A percentile compares a stretch with the other conserved stretches of the same genome.
Evolutionary conservation across 345 rosid species (phyloP).

Genomic region (Moricandia moricandioides): DNA sequence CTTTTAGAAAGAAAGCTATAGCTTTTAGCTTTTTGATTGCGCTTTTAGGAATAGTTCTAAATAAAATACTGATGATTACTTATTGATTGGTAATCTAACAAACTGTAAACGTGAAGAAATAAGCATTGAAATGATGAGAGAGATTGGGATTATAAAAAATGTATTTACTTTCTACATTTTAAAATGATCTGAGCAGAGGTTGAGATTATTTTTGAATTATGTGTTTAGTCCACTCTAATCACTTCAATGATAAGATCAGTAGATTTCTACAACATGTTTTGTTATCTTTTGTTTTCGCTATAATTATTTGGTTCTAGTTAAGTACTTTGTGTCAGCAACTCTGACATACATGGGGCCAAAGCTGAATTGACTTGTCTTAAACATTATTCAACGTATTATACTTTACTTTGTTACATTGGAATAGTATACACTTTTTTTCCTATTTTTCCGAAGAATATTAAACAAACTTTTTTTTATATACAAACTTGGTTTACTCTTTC

Average conservation of each 20-base stretch:
- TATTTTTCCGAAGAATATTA: not conserved
- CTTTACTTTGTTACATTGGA: conserved; percentile 1
- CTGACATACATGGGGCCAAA: conserved; percentile 23
- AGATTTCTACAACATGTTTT: not conserved
- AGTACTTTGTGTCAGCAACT: conserved; percentile 20
- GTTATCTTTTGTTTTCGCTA: not conserved
- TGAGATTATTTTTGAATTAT: not conserved
- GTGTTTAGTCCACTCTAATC: not conserved
- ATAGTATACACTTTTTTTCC: not conserved
- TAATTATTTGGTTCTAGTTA: not conserved
- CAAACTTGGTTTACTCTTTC: not conserved
- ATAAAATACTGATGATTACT: not conserved
- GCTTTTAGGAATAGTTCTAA: not conserved
- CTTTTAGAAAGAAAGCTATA: not conserved
- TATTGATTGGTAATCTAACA: not conserved
- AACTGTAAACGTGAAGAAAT: not conserved
- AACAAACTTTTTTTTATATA: not conserved
- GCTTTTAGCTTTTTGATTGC: too few relatives aligned
- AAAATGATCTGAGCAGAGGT: not conserved
- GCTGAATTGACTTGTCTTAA: conserved; percentile 20
- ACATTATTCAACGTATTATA: conserved; percentile 10
- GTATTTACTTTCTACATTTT: not conserved
- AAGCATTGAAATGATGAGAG: not conserved
- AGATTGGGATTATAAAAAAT: not conserved
- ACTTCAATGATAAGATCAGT: not conserved